phyloP scores from a whole-genome alignment of 140 eudicot genomes.

The Flaveria floridana region DNA sequence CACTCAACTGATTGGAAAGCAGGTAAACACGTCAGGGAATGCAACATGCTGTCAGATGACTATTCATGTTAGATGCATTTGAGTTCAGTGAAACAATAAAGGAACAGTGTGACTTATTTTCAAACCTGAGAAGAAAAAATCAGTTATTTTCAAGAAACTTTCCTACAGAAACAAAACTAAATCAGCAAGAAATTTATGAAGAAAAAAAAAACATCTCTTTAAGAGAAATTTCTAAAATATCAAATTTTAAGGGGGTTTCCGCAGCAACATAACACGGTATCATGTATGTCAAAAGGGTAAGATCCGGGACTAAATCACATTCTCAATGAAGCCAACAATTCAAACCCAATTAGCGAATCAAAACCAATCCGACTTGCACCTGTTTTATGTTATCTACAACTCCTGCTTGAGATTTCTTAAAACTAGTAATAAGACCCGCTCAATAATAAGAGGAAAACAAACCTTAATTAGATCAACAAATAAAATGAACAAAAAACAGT shows the following conservation, averaged over 20 bases:
- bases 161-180: neutral
- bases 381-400: constrained; percentile 2
- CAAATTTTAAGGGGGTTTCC: neutral
- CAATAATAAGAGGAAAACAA: neutral
- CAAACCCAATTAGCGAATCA: neutral
- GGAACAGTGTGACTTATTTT: constrained; percentile 2
- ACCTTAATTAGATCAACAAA: neutral
- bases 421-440: constrained; percentile 2
- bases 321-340: neutral
- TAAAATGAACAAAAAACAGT: neutral
- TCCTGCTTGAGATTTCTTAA: constrained; percentile 1
- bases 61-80: neutral
- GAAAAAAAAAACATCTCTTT: neutral
- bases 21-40: neutral
- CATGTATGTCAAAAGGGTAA: constrained; percentile 2
- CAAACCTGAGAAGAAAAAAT: constrained; percentile 3
- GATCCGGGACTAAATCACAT: neutral
- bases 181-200: constrained; percentile 3
- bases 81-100: neutral
- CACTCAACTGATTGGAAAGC: neutral
- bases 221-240: constrained; percentile 2
- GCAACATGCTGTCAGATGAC: neutral
- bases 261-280: neutral
- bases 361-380: neutral
- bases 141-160: neutral